phyloP scores from a whole-genome alignment of 345 rosid species.

The Salix arbutifolia region DNA sequence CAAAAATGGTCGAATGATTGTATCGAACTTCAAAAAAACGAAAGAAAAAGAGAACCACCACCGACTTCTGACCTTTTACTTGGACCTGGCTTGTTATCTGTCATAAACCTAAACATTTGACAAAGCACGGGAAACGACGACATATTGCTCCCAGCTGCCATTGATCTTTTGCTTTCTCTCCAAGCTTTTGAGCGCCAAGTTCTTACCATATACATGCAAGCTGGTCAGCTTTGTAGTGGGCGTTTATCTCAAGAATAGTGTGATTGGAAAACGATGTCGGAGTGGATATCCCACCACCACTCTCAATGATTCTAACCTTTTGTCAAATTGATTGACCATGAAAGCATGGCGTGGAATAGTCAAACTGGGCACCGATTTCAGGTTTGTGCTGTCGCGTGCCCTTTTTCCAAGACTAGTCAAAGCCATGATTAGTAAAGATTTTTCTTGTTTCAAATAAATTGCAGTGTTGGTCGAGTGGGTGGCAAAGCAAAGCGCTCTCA shows the following conservation, averaged over 20 bases:
- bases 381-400: neutral
- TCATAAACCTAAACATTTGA: too few species aligned
- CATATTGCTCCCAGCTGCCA: neutral
- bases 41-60: too few species aligned
- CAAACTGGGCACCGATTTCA: neutral
- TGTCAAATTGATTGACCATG: neutral
- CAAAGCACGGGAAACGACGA: too few species aligned
- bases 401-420: neutral
- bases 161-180: neutral
- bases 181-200: neutral
- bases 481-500: conserved; percentile 3
- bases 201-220: neutral
- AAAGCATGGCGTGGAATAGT: neutral
- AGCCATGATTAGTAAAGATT: neutral
- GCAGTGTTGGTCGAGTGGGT: conserved; percentile 1
- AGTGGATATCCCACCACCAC: neutral
- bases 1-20: too few species aligned
- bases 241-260: neutral
- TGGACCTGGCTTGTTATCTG: too few species aligned
- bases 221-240: neutral
- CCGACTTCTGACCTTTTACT: too few species aligned
- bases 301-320: neutral
- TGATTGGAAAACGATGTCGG: neutral
- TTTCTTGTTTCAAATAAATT: neutral
- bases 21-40: too few species aligned